Evolutionary conservation across 1,284 basidiomycete species (phyloP), one percentile per base, ranked within the genome.

Genomic region (Schizophyllum amplum): DNA sequence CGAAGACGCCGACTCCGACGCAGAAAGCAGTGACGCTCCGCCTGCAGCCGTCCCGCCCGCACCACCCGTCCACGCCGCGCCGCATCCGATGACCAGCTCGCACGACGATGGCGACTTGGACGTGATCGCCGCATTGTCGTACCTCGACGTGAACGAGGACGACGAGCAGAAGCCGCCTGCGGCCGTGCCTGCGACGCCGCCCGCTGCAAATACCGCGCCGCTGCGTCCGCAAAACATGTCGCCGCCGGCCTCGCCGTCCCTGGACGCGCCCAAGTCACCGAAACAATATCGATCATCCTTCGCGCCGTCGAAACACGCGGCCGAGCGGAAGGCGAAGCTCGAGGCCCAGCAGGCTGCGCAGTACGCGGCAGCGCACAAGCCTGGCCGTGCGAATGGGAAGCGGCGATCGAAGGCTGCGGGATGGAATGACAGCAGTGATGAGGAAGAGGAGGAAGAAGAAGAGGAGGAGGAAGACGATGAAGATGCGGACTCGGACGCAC

Each of bases 311-410:
- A 87, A 81, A 66, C 82, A 86, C 61, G 92, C 90, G 22, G 82
- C 83, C 22, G 85, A 95, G 66, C 80, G 93, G 54, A 90, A 91
- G 64, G 87, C 89, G 11, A 90, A 87, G 68, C 78, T 80, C 13
- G 85, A 93, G 66, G 90, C 88, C 21, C 87, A 92, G 64, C 86
- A 91, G 65, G 87, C 86, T 48, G 87, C 87, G 1, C 80, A 85
- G 51, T 80, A 90, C 46, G 87, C 84, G 25, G 90, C 87, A 21
- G 81, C 78, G 53, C 81, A 84, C 59, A 79, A 80, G 60, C 90
- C 90, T 42, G 90, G 90, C 42, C 76, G 86, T 61, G 67, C 76
- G n/a, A 83, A 83, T 61, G 84, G 84, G 20, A 82, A 79, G 64
- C 70, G 73, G 56, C 81, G 78, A 67, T 70, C 73, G 58, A 75